These are phyloP conservation scores for Dentipellis sp. DNA, from an alignment of 768 basidiomycete species.

Conservation along the genomic window DNA sequence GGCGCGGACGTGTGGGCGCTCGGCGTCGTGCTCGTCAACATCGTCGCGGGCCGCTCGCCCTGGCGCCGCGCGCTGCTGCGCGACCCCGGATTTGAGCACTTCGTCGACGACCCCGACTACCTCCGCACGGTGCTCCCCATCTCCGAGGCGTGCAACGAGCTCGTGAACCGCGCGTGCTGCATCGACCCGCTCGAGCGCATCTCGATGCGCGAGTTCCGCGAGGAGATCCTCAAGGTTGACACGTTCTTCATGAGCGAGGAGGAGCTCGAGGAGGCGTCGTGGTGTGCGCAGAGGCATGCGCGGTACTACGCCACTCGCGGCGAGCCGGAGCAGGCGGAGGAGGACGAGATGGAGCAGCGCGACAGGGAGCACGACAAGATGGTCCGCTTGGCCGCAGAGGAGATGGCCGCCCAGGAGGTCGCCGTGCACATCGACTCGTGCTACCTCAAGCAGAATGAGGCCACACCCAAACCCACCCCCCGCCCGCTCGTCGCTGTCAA, in stretches of 20 bases:
- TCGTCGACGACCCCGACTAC: conserved; percentile 34
- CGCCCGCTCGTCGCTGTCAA: too few species aligned
- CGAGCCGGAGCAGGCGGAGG: too few species aligned
- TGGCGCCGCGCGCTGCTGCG: conserved; percentile 41
- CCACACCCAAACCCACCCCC: too few species aligned
- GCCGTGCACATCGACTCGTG: too few species aligned
- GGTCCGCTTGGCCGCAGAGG: too few species aligned
- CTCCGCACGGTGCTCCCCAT: conserved; percentile 43
- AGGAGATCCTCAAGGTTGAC: conserved; percentile 41
- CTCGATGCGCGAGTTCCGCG: conserved; percentile 48
- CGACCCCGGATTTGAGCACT: conserved; percentile 37
- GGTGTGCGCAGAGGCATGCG: too few species aligned
- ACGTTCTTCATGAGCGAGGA: conserved; percentile 52
- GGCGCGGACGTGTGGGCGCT: conserved; percentile 24
- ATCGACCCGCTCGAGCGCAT: conserved; percentile 55
- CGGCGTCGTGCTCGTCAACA: conserved; percentile 44
- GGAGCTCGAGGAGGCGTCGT: conserved; percentile 27
- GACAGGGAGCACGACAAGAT: too few species aligned
- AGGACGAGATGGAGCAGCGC: too few species aligned
- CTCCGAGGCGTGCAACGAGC: conserved; percentile 32
- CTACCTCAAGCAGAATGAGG: too few species aligned
- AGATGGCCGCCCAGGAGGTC: too few species aligned
- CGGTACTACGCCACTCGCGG: too few species aligned
- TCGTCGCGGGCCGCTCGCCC: conserved; percentile 41
- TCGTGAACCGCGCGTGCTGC: conserved; percentile 49